Evolutionary conservation across 371 early-diverging fungal species (phyloP).

Genomic region (Mucor lusitanicus): DNA sequence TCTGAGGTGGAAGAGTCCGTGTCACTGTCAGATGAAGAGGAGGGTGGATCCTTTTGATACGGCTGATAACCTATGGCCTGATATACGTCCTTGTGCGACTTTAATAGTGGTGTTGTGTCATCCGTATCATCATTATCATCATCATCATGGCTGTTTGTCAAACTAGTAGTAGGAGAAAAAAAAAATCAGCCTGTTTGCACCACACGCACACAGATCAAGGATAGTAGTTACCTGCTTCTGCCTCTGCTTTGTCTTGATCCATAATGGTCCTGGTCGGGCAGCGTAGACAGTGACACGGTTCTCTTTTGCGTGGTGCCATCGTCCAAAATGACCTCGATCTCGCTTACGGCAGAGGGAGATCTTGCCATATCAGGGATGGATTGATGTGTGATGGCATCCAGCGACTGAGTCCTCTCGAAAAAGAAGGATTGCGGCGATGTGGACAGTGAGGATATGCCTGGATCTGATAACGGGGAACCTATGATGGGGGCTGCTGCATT

Average conservation of each 20-base stretch:
- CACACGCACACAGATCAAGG: background rate
- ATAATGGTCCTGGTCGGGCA: constrained; percentile 19
- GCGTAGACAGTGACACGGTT: constrained; percentile 30
- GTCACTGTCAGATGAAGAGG: constrained; percentile 11
- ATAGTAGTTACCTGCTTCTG: background rate
- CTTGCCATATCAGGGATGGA: background rate
- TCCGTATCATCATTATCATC: background rate
- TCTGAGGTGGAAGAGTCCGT: constrained; percentile 12
- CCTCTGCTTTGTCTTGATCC: background rate
- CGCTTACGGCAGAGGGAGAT: constrained; percentile 13
- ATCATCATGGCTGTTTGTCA: background rate
- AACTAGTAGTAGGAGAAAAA: background rate
- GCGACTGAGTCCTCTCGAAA: constrained; percentile 20
- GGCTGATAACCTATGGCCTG: constrained; percentile 4
- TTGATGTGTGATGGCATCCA: background rate
- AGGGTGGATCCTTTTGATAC: background rate
- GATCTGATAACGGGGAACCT: constrained; percentile 22
- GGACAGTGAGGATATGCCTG: constrained; percentile 19
- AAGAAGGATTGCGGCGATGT: constrained; percentile 22
- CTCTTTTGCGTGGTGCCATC: constrained; percentile 30
- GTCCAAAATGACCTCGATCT: constrained; percentile 32
- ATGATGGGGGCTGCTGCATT: constrained; percentile 17
- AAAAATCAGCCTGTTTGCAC: background rate
- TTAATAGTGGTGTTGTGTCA: constrained; percentile 27
- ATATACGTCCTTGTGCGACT: constrained; percentile 21